Evolutionary conservation across 2,329 filamentous ascomycete species (phyloP).

Genomic region (Fusarium duplospermum): DNA sequence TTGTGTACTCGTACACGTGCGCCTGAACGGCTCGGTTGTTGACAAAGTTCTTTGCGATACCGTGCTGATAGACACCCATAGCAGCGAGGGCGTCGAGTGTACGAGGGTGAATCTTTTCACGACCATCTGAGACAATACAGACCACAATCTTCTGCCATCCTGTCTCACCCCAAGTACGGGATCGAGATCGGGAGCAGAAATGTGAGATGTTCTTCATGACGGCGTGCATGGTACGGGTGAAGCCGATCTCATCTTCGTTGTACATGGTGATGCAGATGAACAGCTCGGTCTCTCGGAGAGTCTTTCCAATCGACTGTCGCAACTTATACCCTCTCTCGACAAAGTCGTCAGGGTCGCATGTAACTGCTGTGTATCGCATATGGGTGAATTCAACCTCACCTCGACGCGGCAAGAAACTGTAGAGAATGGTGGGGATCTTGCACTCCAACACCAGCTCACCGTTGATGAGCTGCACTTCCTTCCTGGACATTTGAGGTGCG

Average conservation of each 20-base stretch:
- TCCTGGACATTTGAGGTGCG: constrained; percentile 87
- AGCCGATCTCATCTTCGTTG: constrained; percentile 97
- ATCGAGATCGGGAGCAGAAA: constrained; percentile 92
- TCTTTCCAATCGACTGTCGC: constrained; percentile 88
- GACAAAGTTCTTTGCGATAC: constrained; percentile 98
- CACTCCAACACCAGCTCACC: constrained; percentile 97
- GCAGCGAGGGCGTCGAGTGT: constrained; percentile 95
- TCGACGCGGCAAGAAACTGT: constrained; percentile 93
- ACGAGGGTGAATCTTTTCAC: constrained; percentile 88
- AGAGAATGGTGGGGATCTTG: constrained; percentile 98
- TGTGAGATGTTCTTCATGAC: constrained; percentile 98
- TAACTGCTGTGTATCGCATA: constrained; percentile 99
- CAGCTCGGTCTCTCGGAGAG: constrained; percentile 88
- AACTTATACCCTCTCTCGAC: constrained; percentile 89
- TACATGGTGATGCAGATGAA: constrained; percentile 99
- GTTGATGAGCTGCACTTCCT: constrained; percentile 96
- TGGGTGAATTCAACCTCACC: constrained; percentile 98
- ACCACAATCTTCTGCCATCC: constrained; percentile 99
- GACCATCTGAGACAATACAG: constrained; percentile 93
- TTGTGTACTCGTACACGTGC: constrained; percentile 99
- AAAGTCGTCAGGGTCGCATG: constrained; percentile 96
- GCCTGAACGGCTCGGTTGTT: constrained; percentile 95
- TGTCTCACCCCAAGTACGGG: constrained; percentile 94
- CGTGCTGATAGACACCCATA: constrained; percentile 97
- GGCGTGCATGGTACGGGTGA: constrained; percentile 97